Base-by-base conservation (phyloP, 2,329 filamentous ascomycete genomes). In the Pestalotiopsis sp. region DNA sequence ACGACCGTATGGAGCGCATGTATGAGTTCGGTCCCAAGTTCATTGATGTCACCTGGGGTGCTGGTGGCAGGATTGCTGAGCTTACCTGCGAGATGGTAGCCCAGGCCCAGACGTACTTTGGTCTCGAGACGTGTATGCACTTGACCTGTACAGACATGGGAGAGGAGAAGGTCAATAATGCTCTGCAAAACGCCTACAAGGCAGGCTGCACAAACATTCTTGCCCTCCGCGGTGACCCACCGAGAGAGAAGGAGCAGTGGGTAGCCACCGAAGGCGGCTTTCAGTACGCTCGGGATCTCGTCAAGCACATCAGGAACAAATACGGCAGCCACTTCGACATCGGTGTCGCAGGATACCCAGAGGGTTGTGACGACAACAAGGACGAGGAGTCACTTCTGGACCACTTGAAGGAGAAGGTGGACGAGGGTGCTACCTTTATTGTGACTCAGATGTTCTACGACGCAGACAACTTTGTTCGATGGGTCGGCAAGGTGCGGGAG, bases 401-500 rank as follows among this genome's bases (percentile, higher is more conserved):
- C 72, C 96, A 98, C 80, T 83, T 99, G 77, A 98, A 98, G 84
- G 93, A 98, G 81, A 99, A 99, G 84, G 91, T 98, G 41, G 96
- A 99, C 78, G 93, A 93, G 69, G 96, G 96, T 65, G 95, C 92
- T 71, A 92, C 92, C 6, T 99, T 98, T 79, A 93, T 99, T 72
- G 93, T 99, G 66, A 98, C 96, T 0, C 96, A 99, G 83, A 99
- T 99, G 96, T 98, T 98, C 83, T 99, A 99, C 84, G 95, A 99
- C 77, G 95, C 90, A 64, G 95, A 99, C 77, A 95, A 96, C 78
- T 99, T 99, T 82, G 82, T 98, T 66, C 88, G 91, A 66, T 99
- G 96, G 96, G 92, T 97, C 49, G 85, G 88, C 73, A 96, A 93
- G 79, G 94, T 95, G 69, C 92, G 95, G 64, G 93, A 91, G 66